Evolutionary conservation across 176 grass and related monocot genomes (phyloP).

Genomic region (Pontederia crassipes): DNA sequence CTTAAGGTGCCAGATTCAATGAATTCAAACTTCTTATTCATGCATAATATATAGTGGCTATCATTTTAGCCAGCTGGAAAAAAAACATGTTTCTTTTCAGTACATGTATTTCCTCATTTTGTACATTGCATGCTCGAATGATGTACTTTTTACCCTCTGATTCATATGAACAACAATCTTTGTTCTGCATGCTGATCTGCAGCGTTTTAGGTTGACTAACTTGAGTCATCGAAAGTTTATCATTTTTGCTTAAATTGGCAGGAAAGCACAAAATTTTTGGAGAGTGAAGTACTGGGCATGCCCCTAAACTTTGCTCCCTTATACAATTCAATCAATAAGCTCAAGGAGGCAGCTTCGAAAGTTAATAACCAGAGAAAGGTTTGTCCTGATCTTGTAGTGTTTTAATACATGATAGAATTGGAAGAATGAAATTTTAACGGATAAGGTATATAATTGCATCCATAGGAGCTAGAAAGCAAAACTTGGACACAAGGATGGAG

Average conservation of each 20-base stretch:
- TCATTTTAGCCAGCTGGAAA: too few relatives aligned
- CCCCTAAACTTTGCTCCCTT: slow-evolving; percentile 52
- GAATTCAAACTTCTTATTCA: neutral
- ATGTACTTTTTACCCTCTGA: too few relatives aligned
- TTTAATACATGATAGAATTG: neutral
- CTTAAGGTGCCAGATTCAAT: too few relatives aligned
- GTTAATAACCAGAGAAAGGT: slow-evolving; percentile 62
- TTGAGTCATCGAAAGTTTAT: neutral
- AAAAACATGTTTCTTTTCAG: too few relatives aligned
- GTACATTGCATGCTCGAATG: too few relatives aligned
- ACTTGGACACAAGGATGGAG: slow-evolving; percentile 30
- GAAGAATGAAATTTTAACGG: neutral
- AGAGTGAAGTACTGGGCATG: slow-evolving; percentile 29
- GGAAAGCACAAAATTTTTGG: slow-evolving; percentile 31
- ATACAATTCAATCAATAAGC: slow-evolving; percentile 46
- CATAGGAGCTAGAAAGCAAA: slow-evolving; percentile 39
- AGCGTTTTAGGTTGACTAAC: neutral
- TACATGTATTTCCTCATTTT: too few relatives aligned
- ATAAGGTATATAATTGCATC: neutral
- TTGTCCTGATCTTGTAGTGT: slow-evolving; percentile 5
- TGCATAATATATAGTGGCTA: neutral
- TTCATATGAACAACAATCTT: too few relatives aligned
- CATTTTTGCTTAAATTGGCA: slow-evolving; percentile 11
- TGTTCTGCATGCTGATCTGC: too few relatives aligned
- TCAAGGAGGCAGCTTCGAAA: slow-evolving; percentile 34